A percentile compares a stretch with the other conserved stretches of the same genome.
Evolutionary conservation across 1,139 yeast species (phyloP).

Genomic region (Petasospora fabianii): DNA sequence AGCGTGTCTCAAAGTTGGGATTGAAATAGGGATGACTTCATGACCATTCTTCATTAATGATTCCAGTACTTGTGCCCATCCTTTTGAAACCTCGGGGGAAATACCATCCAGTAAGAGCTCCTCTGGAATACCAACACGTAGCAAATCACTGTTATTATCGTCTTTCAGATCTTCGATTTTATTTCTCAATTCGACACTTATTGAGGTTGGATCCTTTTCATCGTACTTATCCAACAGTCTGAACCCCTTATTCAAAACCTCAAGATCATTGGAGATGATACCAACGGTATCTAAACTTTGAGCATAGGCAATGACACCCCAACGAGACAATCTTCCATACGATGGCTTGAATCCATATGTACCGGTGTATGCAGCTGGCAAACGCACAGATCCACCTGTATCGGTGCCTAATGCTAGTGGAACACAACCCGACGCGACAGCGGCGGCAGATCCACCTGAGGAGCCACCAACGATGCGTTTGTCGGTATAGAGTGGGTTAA

Average conservation of each 20-base stretch:
- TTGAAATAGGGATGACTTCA: constrained; percentile 55
- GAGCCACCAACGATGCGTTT: constrained; percentile 76
- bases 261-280: constrained; percentile 52
- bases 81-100: constrained; percentile 40
- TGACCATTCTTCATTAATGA: constrained; percentile 47
- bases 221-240: constrained; percentile 57
- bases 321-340: constrained; percentile 85
- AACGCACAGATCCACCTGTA: constrained; percentile 93
- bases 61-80: constrained; percentile 46
- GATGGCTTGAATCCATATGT: constrained; percentile 87
- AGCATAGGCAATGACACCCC: constrained; percentile 92
- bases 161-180: constrained; percentile 17
- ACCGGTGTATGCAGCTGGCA: constrained; percentile 88
- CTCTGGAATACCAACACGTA: constrained; percentile 65
- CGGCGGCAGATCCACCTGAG: constrained; percentile 94
- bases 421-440: constrained; percentile 68
- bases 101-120: constrained; percentile 63
- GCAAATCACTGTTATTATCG: constrained; percentile 17
- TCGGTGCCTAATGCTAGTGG: constrained; percentile 87
- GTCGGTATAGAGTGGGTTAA: constrained; percentile 54
- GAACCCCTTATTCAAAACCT: constrained; percentile 46
- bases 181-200: constrained; percentile 39
- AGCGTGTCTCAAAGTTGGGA: constrained; percentile 64
- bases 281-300: constrained; percentile 96
- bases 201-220: constrained; percentile 74